These are phyloP conservation scores for Zygosaccharomyces kombuchaensis DNA, from an alignment of 805 yeast genomes.

Conservation along the genomic window DNA sequence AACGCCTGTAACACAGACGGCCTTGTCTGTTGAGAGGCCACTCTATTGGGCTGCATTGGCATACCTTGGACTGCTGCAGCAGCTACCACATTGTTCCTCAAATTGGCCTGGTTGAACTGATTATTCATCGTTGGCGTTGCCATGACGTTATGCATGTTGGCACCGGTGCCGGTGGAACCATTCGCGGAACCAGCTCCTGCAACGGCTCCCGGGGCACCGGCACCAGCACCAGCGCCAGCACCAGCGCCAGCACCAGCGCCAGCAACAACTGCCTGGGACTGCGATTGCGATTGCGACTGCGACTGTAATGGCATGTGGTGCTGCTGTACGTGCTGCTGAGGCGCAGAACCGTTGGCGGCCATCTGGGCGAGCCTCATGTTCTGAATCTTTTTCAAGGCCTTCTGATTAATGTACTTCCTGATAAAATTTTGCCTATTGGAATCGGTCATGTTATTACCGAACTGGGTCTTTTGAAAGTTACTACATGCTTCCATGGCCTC, in stretches of 20 bases:
- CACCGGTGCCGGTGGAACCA: neutral
- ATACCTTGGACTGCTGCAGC: constrained; percentile 14
- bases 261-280: constrained; percentile 5
- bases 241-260: constrained; percentile 1
- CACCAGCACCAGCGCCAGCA: constrained; percentile 3
- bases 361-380: constrained; percentile 27
- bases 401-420: constrained; percentile 36
- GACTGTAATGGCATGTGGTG: constrained; percentile 11
- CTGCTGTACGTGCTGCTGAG: constrained; percentile 14
- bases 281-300: constrained; percentile 7
- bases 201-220: constrained; percentile 1
- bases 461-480: constrained; percentile 34
- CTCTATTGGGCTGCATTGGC: constrained; percentile 11
- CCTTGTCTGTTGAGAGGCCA: constrained; percentile 20
- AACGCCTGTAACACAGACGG: constrained; percentile 26
- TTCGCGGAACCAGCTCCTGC: neutral
- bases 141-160: neutral
- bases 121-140: neutral
- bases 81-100: constrained; percentile 12
- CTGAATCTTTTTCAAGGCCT: constrained; percentile 35
- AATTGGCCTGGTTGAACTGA: constrained; percentile 9
- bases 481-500: constrained; percentile 37
- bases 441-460: constrained; percentile 28
- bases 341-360: constrained; percentile 17
- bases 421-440: constrained; percentile 32